phyloP scores from a whole-genome alignment of 192 early-diverging fungal genomes.

The Martensiomyces pterosporus region DNA sequence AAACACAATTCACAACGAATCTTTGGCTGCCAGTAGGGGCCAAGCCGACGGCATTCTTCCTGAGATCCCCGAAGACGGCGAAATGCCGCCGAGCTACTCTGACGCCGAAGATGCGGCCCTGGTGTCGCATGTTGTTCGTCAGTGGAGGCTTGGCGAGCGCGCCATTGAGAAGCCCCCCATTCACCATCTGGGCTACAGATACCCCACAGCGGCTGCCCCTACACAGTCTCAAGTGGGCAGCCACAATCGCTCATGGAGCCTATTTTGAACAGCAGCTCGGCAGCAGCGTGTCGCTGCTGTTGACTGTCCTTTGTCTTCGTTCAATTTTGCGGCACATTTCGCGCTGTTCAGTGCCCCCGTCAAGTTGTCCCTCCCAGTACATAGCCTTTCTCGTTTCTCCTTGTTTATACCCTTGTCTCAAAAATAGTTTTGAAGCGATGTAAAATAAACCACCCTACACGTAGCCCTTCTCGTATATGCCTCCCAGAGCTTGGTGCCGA shows the following conservation, averaged over 20 bases:
- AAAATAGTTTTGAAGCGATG: too few relatives aligned
- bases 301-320: too few relatives aligned
- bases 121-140: constrained; percentile 26
- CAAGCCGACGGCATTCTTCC: neutral
- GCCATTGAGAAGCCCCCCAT: constrained; percentile 41
- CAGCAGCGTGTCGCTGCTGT: too few relatives aligned
- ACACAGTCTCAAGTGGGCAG: too few relatives aligned
- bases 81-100: constrained; percentile 18
- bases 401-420: constrained; percentile 2
- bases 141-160: constrained; percentile 33
- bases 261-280: too few relatives aligned
- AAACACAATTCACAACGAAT: neutral
- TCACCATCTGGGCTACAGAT: constrained; percentile 14
- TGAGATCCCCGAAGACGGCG: neutral
- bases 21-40: neutral
- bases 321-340: too few relatives aligned
- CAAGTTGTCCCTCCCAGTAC: too few relatives aligned
- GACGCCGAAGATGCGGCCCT: constrained; percentile 9
- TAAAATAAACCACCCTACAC: too few relatives aligned
- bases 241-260: too few relatives aligned
- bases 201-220: neutral
- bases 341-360: too few relatives aligned
- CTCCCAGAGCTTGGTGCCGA: too few relatives aligned
- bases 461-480: too few relatives aligned
- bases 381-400: neutral